Conservation (phyloP, 495 filamentous ascomycete species). For the Mycothermus thermophilus region DNA sequence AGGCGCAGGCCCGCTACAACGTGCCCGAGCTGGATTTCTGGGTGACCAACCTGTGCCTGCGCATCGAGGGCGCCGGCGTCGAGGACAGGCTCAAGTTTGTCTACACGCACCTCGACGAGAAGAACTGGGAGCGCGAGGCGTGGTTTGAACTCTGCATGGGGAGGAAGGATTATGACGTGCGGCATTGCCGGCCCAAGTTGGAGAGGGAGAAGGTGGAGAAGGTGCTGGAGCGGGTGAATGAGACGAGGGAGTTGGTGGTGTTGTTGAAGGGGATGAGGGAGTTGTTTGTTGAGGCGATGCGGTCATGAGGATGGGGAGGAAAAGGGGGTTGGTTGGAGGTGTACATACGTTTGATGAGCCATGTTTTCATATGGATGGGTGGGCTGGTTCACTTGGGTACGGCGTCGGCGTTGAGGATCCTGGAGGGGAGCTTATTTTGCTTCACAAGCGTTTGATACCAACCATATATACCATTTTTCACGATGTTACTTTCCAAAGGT, state of each 20-base stretch:
- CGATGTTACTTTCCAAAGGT: too few species aligned
- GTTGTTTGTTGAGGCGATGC: constrained; percentile 54
- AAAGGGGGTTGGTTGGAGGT: too few species aligned
- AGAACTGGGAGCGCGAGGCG: constrained; percentile 76
- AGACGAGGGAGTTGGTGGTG: constrained; percentile 63
- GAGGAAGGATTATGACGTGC: constrained; percentile 70
- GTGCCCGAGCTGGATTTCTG: constrained; percentile 89
- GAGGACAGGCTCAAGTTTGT: constrained; percentile 83
- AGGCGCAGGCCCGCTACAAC: constrained; percentile 72
- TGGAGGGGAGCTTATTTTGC: too few species aligned
- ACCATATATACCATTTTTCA: too few species aligned
- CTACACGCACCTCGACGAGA: constrained; percentile 76
- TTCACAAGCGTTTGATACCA: too few species aligned
- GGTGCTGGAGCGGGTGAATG: constrained; percentile 64
- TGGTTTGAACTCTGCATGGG: constrained; percentile 85
- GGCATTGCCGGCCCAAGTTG: constrained; percentile 62
- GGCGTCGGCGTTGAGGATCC: too few species aligned
- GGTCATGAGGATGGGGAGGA: constrained; percentile 27
- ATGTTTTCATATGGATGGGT: too few species aligned
- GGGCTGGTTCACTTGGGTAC: too few species aligned
- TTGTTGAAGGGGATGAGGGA: constrained; percentile 89
- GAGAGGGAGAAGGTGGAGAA: constrained; percentile 57
- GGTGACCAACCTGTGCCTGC: constrained; percentile 76
- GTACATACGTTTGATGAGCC: too few species aligned
- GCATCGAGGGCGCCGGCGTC: constrained; percentile 77